These are phyloP conservation scores for Aphanomyces invadans DNA, from an alignment of 352 stramenopile genomes.

Conservation along the genomic window DNA sequence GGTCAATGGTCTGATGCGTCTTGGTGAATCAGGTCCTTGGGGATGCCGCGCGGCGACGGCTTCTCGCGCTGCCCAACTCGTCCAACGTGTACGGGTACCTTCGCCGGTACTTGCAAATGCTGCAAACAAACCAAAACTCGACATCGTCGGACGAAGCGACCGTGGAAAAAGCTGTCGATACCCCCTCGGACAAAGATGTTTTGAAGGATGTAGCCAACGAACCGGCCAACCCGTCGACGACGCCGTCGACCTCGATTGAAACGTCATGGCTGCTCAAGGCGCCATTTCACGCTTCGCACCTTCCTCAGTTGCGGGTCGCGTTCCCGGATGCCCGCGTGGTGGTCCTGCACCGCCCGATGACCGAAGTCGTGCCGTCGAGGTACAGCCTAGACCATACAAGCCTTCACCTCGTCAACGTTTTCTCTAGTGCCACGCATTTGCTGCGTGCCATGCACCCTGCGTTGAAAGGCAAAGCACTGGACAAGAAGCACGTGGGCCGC, in stretches of 20 bases:
- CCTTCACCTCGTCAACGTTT: not conserved
- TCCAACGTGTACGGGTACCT: slow-evolving; percentile 20
- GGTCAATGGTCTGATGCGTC: no score
- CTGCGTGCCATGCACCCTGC: slow-evolving; percentile 15
- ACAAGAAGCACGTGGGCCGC: slow-evolving; percentile 17
- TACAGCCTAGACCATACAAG: not conserved
- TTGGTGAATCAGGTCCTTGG: slow-evolving; percentile 3
- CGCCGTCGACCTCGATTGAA: not conserved
- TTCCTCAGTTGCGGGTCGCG: not conserved
- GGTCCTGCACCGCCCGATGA: slow-evolving; percentile 17
- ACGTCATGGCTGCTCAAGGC: slow-evolving; percentile 22
- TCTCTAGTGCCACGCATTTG: slow-evolving; percentile 10
- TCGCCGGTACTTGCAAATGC: slow-evolving; percentile 17
- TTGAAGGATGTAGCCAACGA: no score
- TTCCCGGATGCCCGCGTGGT: slow-evolving; percentile 18
- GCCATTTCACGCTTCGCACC: slow-evolving; percentile 14
- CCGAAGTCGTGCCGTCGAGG: slow-evolving; percentile 21
- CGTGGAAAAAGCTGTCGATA: no score
- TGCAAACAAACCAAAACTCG: slow-evolving; percentile 15
- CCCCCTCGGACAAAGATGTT: no score
- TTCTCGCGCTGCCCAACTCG: slow-evolving; percentile 5
- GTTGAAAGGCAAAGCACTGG: not conserved
- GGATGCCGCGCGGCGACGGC: slow-evolving; percentile 1
- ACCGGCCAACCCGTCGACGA: no score
- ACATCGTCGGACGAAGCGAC: no score